Base-by-base conservation (phyloP, 768 basidiomycete species). In the Tulasnella sp. region DNA sequence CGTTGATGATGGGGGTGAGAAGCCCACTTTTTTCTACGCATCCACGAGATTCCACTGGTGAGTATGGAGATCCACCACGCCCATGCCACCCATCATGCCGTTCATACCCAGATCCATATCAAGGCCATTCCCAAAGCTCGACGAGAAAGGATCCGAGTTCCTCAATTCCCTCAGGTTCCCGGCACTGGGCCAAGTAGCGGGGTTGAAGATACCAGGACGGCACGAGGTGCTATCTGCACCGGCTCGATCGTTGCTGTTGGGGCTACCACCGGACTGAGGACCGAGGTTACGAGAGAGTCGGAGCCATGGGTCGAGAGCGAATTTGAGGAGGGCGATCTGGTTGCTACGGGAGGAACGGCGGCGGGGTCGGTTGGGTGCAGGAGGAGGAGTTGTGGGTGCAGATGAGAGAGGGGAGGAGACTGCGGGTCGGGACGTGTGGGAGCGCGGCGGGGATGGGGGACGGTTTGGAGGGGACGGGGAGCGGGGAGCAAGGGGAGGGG, bases 291-390 rank as follows among this genome's bases (percentile, higher is more conserved):
- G 9, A 17, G 57, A 59, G 21, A 59, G 57, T 21, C 57, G 57
- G 8, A 59, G 57, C 57, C 57, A 59, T 19, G 57, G 57, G 21
- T 59, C 57, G 45, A 59, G 38, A 9, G 57, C 57, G 49, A 59
- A 51, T 31, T 59, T 59, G 57, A 59, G 49, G 25, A 59, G 19
- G 9, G 46, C 57, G 2, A 59, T 59, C 21, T 59, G 45, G 46
- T n/a, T 49, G 57, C 57, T 22, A 17, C 57, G 57, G 7, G 57
- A 59, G 27, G 45, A 46, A 17, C 57, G 57, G 38, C 57, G 57
- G 38, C 45, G 10, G 10, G 53, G 49, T 17, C 48, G 57, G 31
- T 27, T 22, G 2, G 46, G 45, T 19, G 43, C 44, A 46, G 25
- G 34, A 19, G 49, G 34, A 31, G 57, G 1, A n/a, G n/a, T n/a